Percentiles rank a stretch among this genome's conserved stretches.
These are phyloP conservation scores for Colletotrichum siamense DNA, from an alignment of 2,329 filamentous ascomycete species.

Conservation along the genomic window DNA sequence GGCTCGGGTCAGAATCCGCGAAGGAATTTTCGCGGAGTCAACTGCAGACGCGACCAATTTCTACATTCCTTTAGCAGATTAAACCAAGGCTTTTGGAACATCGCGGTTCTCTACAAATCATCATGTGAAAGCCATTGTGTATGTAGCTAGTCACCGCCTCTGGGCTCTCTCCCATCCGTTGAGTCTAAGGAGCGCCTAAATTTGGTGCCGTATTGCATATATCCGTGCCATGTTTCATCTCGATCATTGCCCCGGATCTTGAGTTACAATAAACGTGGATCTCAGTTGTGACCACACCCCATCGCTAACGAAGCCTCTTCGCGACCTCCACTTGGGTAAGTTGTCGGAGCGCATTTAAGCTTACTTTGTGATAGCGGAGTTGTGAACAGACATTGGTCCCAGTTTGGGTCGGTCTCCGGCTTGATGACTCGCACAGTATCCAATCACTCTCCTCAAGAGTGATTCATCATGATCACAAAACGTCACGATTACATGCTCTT, in stretches of 20 bases:
- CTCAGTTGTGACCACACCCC: background rate
- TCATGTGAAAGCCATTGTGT: fast-evolving
- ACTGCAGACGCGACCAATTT: background rate
- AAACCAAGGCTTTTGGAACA: background rate
- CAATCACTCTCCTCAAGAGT: background rate
- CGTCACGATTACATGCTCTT: background rate
- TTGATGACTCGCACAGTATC: background rate
- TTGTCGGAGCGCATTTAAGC: background rate
- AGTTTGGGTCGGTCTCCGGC: background rate
- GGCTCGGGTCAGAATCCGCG: no score
- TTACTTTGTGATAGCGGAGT: background rate
- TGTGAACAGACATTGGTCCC: background rate
- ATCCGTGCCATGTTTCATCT: background rate
- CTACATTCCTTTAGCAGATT: background rate
- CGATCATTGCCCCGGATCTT: background rate
- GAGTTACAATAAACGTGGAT: background rate
- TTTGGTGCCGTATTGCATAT: background rate
- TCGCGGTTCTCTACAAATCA: background rate
- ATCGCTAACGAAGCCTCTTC: background rate
- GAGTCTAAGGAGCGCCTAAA: background rate
- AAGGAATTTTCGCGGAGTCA: background rate
- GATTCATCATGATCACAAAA: background rate
- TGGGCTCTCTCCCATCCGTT: background rate
- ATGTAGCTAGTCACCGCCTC: background rate
- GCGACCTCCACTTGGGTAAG: background rate